A percentile compares a stretch with the other conserved stretches of the same genome.
These are phyloP conservation scores for Penicillium maclennaniae DNA, from an alignment of 495 filamentous ascomycete species.

Conservation along the genomic window DNA sequence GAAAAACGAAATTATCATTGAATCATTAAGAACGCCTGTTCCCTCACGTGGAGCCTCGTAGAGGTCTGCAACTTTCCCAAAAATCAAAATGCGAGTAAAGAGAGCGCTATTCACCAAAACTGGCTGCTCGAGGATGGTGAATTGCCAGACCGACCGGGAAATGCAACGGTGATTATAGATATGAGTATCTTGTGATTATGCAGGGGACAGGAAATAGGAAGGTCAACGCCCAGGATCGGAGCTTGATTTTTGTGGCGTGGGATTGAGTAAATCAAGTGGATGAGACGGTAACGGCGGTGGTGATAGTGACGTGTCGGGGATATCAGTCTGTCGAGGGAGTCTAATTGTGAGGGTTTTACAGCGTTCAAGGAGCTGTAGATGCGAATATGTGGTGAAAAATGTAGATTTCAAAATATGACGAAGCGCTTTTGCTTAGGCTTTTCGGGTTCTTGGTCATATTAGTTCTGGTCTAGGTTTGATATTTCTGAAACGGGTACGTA, in stretches of 20 bases:
- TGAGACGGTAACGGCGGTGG: no score
- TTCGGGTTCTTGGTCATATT: conserved; percentile 10
- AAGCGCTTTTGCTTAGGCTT: conserved; percentile 33
- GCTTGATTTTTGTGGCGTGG: no score
- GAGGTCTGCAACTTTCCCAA: background rate
- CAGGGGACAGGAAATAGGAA: background rate
- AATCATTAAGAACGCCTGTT: background rate
- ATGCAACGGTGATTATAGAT: background rate
- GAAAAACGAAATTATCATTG: background rate
- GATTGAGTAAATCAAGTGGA: no score
- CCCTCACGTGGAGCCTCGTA: no score
- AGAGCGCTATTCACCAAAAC: background rate
- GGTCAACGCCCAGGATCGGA: no score
- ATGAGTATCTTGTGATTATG: background rate
- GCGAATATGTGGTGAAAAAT: background rate
- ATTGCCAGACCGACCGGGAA: background rate
- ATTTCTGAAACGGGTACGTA: background rate
- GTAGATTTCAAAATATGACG: conserved; percentile 27
- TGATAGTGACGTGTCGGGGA: background rate
- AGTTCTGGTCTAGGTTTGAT: background rate
- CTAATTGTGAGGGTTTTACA: background rate
- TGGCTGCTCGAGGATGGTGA: background rate
- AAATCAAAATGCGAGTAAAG: background rate
- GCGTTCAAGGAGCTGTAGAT: background rate
- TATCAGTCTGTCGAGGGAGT: background rate